Evolutionary conservation across 768 basidiomycete species (phyloP), one percentile per base, ranked within the genome.

Genomic region (Amanita thiersii): DNA sequence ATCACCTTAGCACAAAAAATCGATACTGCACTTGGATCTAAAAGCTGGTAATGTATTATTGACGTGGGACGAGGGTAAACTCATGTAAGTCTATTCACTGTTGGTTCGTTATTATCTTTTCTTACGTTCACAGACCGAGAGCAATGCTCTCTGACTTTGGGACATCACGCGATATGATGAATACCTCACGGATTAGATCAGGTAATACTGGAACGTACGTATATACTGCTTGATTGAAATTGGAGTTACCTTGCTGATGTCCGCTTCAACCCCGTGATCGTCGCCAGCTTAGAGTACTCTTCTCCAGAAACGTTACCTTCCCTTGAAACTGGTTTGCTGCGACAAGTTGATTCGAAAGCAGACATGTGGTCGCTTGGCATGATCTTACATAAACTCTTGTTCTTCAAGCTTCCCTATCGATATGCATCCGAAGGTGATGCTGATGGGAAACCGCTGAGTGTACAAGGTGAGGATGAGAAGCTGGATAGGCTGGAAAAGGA

Each of bases 281-380:
- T n/a, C n/a, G 29, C 9, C 39, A 87, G 85, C 0, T 68, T 96
- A 39, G 91, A 94, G 65, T 93, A 86, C 52, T 76, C 85, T 10
- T 80, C 90, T 0, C 94, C 93, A 0, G 94, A 97, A 57, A 86
- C 88, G 0, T 68, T 98, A 1, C 78, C 80, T 2, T 75, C 78
- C 0, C 78, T 75, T 10, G 60, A 66, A 4, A 81, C 77, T 0
- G 86, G 87, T 0, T 59, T 70, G 15, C 75, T 86, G 5, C 69
- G 66, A 5, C 80, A 85, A 34, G 70, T 89, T 2, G 84, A 88
- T 52, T 88, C 89, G 0, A 92, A 92, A 54, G 76, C 86, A 3
- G 93, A 98, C 56, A 91, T 96, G 81, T 98, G 94, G 93, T 89
- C 88, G 4, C 70, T 98, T 11, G 93, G 93, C 48, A 91, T 98